Conservation (phyloP, 225 moss, liverwort and hornwort genomes). For the Sphagnum contortum region DNA sequence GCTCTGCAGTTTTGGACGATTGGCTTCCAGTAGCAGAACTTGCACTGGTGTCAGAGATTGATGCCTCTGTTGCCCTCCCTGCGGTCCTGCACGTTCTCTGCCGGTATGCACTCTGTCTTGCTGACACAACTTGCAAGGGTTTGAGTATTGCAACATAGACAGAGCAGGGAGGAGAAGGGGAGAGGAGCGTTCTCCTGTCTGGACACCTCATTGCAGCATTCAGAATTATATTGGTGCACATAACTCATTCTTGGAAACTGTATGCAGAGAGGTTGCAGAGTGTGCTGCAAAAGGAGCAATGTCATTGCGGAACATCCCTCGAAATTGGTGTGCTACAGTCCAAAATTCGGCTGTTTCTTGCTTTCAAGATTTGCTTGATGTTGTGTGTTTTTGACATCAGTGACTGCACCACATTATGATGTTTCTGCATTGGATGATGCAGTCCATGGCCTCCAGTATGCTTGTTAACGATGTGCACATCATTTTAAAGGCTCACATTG, state of each 20-base stretch:
- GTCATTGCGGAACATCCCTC: slow-evolving; percentile 76
- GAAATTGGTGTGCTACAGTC: slow-evolving; percentile 46
- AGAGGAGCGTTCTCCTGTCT: neutral
- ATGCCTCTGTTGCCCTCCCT: slow-evolving; percentile 65
- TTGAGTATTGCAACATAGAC: too few species aligned
- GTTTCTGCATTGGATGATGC: too few species aligned
- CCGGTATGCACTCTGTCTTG: slow-evolving; percentile 39
- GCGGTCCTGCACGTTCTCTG: slow-evolving; percentile 62
- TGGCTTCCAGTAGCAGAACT: slow-evolving; percentile 98
- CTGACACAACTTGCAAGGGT: too few species aligned
- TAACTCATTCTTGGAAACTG: too few species aligned
- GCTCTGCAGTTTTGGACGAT: slow-evolving; percentile 55
- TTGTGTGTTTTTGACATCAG: too few species aligned
- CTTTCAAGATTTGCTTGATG: too few species aligned
- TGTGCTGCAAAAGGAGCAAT: slow-evolving; percentile 91
- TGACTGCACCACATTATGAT: too few species aligned
- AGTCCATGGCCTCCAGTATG: too few species aligned
- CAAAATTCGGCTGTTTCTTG: neutral
- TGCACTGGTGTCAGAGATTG: slow-evolving; percentile 70
- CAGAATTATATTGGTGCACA: too few species aligned
- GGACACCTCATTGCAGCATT: too few species aligned
- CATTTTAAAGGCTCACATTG: neutral
- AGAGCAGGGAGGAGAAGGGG: neutral
- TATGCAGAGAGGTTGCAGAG: slow-evolving; percentile 75
- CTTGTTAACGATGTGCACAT: neutral